These are phyloP conservation scores for Boehmeria nivea DNA, from an alignment of 306 rosid genomes.

Conservation along the genomic window DNA sequence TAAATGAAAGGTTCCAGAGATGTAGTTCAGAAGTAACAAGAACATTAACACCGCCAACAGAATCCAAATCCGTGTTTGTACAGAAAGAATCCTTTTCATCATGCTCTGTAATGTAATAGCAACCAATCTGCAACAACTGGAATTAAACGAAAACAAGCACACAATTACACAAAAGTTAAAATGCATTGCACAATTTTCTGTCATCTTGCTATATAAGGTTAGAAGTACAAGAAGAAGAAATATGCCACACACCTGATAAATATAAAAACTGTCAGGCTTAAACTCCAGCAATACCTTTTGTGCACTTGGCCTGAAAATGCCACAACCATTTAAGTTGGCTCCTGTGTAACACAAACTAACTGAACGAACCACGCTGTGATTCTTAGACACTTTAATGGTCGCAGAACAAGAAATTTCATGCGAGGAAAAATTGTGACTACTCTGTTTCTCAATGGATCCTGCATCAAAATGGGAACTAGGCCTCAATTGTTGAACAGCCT, in stretches of 20 bases:
- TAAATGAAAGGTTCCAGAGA: constrained; percentile 63
- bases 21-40: constrained; percentile 40
- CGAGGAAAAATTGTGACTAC: constrained; percentile 27
- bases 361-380: constrained; percentile 26
- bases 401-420: constrained; percentile 46
- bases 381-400: constrained; percentile 36
- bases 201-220: constrained; percentile 4
- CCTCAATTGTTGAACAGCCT: constrained; percentile 30
- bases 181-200: constrained; percentile 5
- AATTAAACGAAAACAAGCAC: constrained; percentile 28
- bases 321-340: constrained; percentile 14
- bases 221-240: constrained; percentile 16
- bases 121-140: constrained; percentile 81
- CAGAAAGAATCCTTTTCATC: constrained; percentile 39
- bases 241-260: constrained; percentile 51
- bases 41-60: constrained; percentile 30
- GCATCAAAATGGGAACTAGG: constrained; percentile 36
- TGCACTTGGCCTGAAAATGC: constrained; percentile 35
- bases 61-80: constrained; percentile 26
- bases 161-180: constrained; percentile 14
- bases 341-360: constrained; percentile 42
- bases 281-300: constrained; percentile 71
- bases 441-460: constrained; percentile 29
- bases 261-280: constrained; percentile 42
- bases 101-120: constrained; percentile 57